Conservation (phyloP, 2,329 filamentous ascomycete species). For the Cadophora luteo-olivacea region DNA sequence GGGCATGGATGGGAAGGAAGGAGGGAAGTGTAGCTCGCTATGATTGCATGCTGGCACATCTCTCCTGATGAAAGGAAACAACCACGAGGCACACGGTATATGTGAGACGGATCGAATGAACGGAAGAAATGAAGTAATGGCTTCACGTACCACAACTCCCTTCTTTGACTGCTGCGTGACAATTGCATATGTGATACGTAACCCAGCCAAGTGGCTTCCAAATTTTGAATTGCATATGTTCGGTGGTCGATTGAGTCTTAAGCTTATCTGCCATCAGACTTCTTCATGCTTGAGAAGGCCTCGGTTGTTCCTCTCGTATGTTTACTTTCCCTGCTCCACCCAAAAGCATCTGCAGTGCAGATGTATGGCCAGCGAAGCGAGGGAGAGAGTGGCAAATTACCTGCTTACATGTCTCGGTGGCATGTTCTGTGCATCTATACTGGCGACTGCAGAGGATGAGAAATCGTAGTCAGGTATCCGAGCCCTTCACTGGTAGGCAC, state of each 20-base stretch:
- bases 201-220: neutral
- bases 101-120: constrained; percentile 28
- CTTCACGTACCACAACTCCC: constrained; percentile 24
- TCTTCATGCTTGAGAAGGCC: neutral
- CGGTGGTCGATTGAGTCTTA: neutral
- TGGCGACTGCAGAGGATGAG: too few species aligned
- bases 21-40: constrained; percentile 8
- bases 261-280: neutral
- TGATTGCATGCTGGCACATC: neutral
- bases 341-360: neutral
- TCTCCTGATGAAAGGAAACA: constrained; percentile 6
- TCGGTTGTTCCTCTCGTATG: neutral
- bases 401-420: neutral
- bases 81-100: constrained; percentile 26
- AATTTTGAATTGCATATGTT: neutral
- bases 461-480: too few species aligned
- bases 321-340: neutral
- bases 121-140: constrained; percentile 36
- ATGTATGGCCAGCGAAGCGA: neutral
- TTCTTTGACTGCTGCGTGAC: neutral
- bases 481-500: too few species aligned
- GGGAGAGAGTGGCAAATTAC: neutral
- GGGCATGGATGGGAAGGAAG: constrained; percentile 6
- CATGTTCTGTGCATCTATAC: too few species aligned
- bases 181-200: neutral